These are phyloP conservation scores for Aspergillus wentii DNA, from an alignment of 495 filamentous ascomycete species.

Conservation along the genomic window DNA sequence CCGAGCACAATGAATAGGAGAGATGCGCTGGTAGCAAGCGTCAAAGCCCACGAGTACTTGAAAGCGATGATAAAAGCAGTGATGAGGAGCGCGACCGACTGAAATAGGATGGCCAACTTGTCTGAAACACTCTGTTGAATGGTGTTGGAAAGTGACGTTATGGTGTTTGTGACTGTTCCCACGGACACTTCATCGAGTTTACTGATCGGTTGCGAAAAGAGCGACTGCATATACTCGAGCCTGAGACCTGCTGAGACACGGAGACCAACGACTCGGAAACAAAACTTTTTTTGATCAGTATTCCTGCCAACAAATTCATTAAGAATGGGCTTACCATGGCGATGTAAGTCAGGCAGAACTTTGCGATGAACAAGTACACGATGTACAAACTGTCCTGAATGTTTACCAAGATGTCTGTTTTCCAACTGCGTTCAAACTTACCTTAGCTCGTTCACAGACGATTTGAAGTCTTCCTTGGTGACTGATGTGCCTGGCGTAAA, in stretches of 20 bases:
- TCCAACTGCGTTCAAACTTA: no score
- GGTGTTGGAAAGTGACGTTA: conserved; percentile 59
- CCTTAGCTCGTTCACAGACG: conserved; percentile 22
- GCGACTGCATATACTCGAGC: conserved; percentile 24
- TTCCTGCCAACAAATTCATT: not conserved
- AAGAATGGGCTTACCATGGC: conserved; percentile 15
- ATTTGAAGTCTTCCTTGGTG: conserved; percentile 23
- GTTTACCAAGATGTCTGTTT: no score
- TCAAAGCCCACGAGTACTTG: conserved; percentile 41
- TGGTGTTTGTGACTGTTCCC: conserved; percentile 46
- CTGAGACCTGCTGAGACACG: conserved; percentile 23
- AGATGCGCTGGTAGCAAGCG: conserved; percentile 37
- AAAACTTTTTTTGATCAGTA: conserved; percentile 32
- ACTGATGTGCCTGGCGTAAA: conserved; percentile 16
- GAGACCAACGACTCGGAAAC: conserved; percentile 46
- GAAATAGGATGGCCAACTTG: conserved; percentile 45
- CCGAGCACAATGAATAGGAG: conserved; percentile 30
- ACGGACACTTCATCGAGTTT: conserved; percentile 26
- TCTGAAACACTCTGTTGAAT: conserved; percentile 65
- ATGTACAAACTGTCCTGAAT: conserved; percentile 27
- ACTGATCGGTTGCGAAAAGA: conserved; percentile 29
- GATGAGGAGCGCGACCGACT: conserved; percentile 44
- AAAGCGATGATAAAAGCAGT: conserved; percentile 49
- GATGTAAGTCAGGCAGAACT: conserved; percentile 29
- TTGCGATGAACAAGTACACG: conserved; percentile 36